Evolutionary conservation across 768 basidiomycete species (phyloP).

Genomic region (Pulveroboletus ravenelii): DNA sequence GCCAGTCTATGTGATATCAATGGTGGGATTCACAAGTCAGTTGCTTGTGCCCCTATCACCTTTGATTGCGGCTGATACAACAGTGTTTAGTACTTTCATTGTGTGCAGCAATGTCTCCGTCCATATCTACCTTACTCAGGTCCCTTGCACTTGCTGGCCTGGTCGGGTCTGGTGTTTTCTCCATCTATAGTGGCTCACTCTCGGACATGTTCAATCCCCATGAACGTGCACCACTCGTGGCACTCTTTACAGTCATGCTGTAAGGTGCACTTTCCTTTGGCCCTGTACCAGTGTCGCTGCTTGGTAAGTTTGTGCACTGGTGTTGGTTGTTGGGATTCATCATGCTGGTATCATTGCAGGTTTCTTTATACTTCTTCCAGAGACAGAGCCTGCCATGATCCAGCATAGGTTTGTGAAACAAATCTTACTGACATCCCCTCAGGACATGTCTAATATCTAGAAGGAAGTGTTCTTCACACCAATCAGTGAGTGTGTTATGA

Average conservation of each 20-base stretch:
- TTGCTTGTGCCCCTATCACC: background rate
- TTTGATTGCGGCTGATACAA: slow-evolving; percentile 3
- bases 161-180: slow-evolving; percentile 24
- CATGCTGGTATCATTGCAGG: slow-evolving; percentile 15
- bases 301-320: slow-evolving; percentile 21
- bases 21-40: slow-evolving; percentile 23
- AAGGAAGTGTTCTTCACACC: slow-evolving; percentile 20
- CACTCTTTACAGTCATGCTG: slow-evolving; percentile 28
- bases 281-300: slow-evolving; percentile 21
- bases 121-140: slow-evolving; percentile 14
- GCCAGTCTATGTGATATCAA: slow-evolving; percentile 18
- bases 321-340: slow-evolving; percentile 26
- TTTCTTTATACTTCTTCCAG: slow-evolving; percentile 18
- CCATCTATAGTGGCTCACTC: slow-evolving; percentile 28
- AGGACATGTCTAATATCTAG: slow-evolving; percentile 11
- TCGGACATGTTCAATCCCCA: slow-evolving; percentile 28
- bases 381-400: slow-evolving; percentile 23
- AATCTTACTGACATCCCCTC: background rate
- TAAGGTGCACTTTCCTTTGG: slow-evolving; percentile 29
- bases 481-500: slow-evolving; percentile 19
- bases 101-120: slow-evolving; percentile 21
- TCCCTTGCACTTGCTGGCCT: slow-evolving; percentile 23
- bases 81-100: slow-evolving; percentile 18
- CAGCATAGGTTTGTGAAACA: slow-evolving; percentile 13
- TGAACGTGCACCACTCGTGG: slow-evolving; percentile 27